Evolutionary conservation across 306 rosid species (phyloP), one percentile per base, ranked within the genome.

Genomic region (Acacia acuminata): DNA sequence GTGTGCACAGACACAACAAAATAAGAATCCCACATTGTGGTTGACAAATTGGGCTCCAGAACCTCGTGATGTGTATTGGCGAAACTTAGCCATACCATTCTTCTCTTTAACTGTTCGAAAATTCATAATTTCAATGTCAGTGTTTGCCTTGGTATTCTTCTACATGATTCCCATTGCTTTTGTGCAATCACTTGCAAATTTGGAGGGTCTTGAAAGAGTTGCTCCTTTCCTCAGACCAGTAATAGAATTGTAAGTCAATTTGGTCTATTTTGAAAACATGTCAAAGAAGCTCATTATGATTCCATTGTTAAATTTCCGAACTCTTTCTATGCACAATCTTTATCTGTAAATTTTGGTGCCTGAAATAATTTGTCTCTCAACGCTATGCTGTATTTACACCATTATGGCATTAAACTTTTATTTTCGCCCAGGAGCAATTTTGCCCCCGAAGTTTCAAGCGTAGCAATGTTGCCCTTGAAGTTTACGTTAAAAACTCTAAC

Each of bases 101-200:
- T 85, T 96, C 87, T 96, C 99, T 73, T 80, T 94, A 75, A 92
- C 86, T 87, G 82, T 96, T 78, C 88, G 98, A 36, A 94, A 86
- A 80, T 89, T 94, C 73, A 11, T 94, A 51, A 92, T 96, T 87
- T 86, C 97, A 0, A 27, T 86, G 42, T 71, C 84, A 10, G 97
- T 96, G 75, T 96, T 96, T 85, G 93, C 98, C 73, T 88, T 96
- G 89, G 94, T 96, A 75, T 96, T 96, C 90, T 94, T 94, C 97
- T 96, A 96, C 89, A 90, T 96, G 98, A 94, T 96, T 75, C 99
- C 99, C 38, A 96, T 96, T 77, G 99, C 99, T 64, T 90, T 94
- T 79, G 99, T 96, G 82, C 98, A 96, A 89, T 94, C 99, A 55
- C 98, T 96, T 68, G 99, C 99, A 70, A 96, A 96, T 88, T 85